phyloP scores from a whole-genome alignment of 768 basidiomycete species.

The Kwoniella sp. region DNA sequence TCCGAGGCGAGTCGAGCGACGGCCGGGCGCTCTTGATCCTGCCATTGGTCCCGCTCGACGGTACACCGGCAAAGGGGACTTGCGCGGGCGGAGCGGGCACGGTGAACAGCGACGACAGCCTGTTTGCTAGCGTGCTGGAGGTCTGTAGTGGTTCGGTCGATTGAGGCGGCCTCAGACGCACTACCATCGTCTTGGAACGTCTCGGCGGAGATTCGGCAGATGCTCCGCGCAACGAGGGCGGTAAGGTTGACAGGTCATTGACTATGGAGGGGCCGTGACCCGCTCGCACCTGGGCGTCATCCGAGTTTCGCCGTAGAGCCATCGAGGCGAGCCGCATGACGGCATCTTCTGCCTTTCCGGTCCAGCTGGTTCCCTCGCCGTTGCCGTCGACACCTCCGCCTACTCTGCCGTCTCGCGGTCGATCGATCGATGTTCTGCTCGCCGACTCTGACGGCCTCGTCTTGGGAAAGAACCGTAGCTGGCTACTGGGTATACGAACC shows the following conservation, averaged over 20 bases:
- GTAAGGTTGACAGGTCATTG: conserved; percentile 19
- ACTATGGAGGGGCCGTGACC: conserved; percentile 8
- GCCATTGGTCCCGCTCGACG: background rate
- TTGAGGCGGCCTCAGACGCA: conserved; percentile 20
- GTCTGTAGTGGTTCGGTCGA: background rate
- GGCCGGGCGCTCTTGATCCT: background rate
- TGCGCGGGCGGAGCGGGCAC: conserved; percentile 30
- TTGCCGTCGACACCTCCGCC: background rate
- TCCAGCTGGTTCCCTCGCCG: too few species aligned
- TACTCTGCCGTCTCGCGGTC: background rate
- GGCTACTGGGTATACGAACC: conserved; percentile 34
- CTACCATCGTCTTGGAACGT: conserved; percentile 17
- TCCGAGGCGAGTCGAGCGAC: background rate
- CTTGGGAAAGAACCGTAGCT: conserved; percentile 41
- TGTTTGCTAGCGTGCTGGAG: conserved; percentile 10
- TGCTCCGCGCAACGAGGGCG: conserved; percentile 7
- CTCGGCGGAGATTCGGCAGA: background rate
- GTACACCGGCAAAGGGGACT: background rate
- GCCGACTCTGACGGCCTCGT: background rate
- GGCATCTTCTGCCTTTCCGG: background rate
- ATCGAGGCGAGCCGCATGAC: too few species aligned
- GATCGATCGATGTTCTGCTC: background rate
- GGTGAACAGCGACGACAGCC: conserved; percentile 30
- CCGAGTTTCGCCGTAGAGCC: background rate
- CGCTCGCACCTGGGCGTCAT: background rate